Evolutionary conservation across 192 early-diverging fungal species (phyloP), one percentile per base, ranked within the genome.

Genomic region (Backusella liffmaniae): DNA sequence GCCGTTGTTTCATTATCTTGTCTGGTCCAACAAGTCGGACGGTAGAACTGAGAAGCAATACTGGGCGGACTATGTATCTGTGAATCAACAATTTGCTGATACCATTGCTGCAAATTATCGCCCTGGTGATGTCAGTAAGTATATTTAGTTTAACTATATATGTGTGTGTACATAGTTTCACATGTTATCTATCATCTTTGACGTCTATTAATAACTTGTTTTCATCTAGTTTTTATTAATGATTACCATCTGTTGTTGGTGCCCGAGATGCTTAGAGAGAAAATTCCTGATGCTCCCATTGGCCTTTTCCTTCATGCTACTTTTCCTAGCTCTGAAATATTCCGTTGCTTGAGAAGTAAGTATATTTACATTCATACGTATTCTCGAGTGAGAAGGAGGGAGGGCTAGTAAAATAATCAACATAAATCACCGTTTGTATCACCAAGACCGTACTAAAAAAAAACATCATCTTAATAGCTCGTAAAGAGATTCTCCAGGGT

Each of bases 301-400:
- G 96, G 96, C 4, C 93, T 99, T 79, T 99, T 98, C 82, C 85
- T 99, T 68, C 97, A 99, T 84, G 94, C 96, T 15, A 96, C 97
- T 5, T 99, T 98, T 79, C 97, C 97, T 32, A 94, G 92, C 77
- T 96, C 94, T 0, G 97, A 99, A 77, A 97, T 99, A 62, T 97
- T 98, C 86, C 88, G 97, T 66, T 96, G 95, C 83, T 82, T 98
- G 29, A 94, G 87, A 53, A 87, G 89, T 88, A 84, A 81, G 88
- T 79, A 70, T 5, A 44, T 35, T n/a, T 51, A 5, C 0, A 34
- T 37, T 35, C 9, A 32, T 18, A 36, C 2, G 18, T n/a, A 18
- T 35, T 35, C 32, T 10, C 37, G 10, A 39, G 37, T 10, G 9
- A 39, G 37, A 39, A 39, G 10, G 37, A 12, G 9, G 2, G 37